These are phyloP conservation scores for Nidula microcarpa DNA, from an alignment of 768 basidiomycete genomes.

Conservation along the genomic window DNA sequence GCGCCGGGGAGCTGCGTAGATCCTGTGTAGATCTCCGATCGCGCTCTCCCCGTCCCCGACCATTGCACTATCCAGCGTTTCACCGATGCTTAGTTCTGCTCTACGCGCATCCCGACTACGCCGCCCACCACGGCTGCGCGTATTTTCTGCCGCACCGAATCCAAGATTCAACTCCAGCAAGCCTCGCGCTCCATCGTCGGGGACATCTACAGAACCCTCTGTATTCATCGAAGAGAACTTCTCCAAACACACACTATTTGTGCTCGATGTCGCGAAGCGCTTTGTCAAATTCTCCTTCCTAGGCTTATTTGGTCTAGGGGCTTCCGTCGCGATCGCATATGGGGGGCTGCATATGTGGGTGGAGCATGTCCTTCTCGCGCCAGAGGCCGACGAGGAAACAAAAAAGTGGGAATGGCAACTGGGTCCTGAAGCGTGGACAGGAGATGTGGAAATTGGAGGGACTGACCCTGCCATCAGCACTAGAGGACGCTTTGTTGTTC, in stretches of 20 bases:
- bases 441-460: conserved; percentile 47
- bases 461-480: conserved; percentile 72
- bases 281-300: conserved; percentile 48
- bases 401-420: conserved; percentile 67
- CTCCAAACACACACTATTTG: conserved; percentile 28
- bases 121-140: too few relatives aligned
- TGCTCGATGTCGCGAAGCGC: conserved; percentile 41
- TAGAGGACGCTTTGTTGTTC: conserved; percentile 55
- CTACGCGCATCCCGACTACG: too few relatives aligned
- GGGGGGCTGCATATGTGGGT: conserved; percentile 63
- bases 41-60: too few relatives aligned
- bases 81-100: too few relatives aligned
- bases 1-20: too few relatives aligned
- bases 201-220: not conserved
- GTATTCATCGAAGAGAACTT: conserved; percentile 16
- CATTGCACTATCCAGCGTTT: too few relatives aligned
- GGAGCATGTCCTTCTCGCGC: conserved; percentile 46
- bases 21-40: too few relatives aligned
- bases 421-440: conserved; percentile 62
- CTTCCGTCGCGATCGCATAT: conserved; percentile 44
- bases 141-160: not conserved
- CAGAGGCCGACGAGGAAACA: conserved; percentile 49
- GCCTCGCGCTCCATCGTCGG: not conserved
- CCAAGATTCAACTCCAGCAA: not conserved
- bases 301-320: conserved; percentile 36